phyloP scores from a whole-genome alignment of 345 rosid genomes.

The Microthlaspi erraticum region DNA sequence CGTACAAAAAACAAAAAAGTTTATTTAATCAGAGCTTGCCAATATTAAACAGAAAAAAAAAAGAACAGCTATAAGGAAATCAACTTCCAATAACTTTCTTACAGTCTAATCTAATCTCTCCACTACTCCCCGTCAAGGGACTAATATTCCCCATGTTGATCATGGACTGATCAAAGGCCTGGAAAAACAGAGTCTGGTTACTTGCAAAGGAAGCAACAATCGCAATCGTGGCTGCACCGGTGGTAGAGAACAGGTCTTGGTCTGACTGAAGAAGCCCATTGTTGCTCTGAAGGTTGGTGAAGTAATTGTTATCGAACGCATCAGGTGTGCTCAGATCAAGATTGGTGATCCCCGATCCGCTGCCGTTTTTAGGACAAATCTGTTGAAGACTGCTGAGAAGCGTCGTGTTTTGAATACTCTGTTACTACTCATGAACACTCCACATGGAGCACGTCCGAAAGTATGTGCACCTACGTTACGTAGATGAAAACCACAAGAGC shows the following conservation, averaged over 20 bases:
- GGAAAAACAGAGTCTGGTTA: slow-evolving; percentile 58
- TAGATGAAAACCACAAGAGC: background rate
- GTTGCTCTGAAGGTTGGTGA: slow-evolving; percentile 49
- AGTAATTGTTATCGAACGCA: slow-evolving; percentile 57
- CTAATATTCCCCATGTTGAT: slow-evolving; percentile 66
- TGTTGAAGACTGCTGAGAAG: slow-evolving; percentile 47
- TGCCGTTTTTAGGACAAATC: slow-evolving; percentile 60
- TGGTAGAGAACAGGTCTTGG: slow-evolving; percentile 60
- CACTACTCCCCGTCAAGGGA: slow-evolving; percentile 54
- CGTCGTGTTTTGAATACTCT: slow-evolving; percentile 59
- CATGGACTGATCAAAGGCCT: slow-evolving; percentile 64
- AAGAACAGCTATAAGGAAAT: slow-evolving; percentile 7
- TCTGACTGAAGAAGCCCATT: slow-evolving; percentile 67
- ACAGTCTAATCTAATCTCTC: slow-evolving; percentile 66
- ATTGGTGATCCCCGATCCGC: slow-evolving; percentile 41
- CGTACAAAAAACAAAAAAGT: too few species aligned
- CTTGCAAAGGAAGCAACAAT: slow-evolving; percentile 50
- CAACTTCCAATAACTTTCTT: slow-evolving; percentile 50
- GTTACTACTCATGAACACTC: slow-evolving; percentile 28
- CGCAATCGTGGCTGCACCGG: slow-evolving; percentile 48
- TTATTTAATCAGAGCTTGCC: slow-evolving; percentile 12
- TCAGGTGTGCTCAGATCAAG: slow-evolving; percentile 61
- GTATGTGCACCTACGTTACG: slow-evolving; percentile 72
- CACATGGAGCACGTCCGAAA: slow-evolving; percentile 62
- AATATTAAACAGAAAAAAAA: background rate